A percentile compares a stretch with the other conserved stretches of the same genome.
Evolutionary conservation across 192 early-diverging fungal species (phyloP).

Genomic region (Chytriomyces sp.): DNA sequence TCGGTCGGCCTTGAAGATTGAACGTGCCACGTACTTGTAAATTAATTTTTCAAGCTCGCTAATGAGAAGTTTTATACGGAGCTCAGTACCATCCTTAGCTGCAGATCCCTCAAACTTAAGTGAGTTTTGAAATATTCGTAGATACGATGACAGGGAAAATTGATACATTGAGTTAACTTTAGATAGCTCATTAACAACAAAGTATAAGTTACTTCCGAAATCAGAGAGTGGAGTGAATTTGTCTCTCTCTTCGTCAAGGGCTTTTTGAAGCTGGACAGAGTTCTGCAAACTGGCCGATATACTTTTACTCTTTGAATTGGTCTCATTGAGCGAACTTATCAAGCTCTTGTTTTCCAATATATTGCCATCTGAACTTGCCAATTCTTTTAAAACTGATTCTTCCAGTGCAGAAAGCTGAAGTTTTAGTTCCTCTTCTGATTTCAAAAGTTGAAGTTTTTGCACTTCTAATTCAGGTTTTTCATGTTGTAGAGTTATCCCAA

Average conservation of each 20-base stretch:
- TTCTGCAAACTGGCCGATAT: constrained; percentile 52
- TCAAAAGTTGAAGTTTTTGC: constrained; percentile 53
- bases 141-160: constrained; percentile 52
- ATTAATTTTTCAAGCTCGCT: constrained; percentile 47
- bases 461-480: constrained; percentile 59
- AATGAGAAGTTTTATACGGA: constrained; percentile 49
- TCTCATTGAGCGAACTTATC: constrained; percentile 55
- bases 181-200: constrained; percentile 51
- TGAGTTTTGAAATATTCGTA: constrained; percentile 51
- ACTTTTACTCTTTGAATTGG: constrained; percentile 56
- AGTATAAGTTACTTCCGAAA: constrained; percentile 54
- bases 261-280: constrained; percentile 50
- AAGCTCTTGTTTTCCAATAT: constrained; percentile 62
- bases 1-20: constrained; percentile 57
- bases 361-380: constrained; percentile 60
- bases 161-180: constrained; percentile 62
- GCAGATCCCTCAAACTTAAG: constrained; percentile 42
- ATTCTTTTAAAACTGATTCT: constrained; percentile 55
- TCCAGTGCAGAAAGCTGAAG: constrained; percentile 54
- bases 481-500: constrained; percentile 58
- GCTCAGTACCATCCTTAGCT: constrained; percentile 45
- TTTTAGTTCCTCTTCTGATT: constrained; percentile 59
- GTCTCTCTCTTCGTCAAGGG: constrained; percentile 57
- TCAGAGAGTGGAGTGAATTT: constrained; percentile 52
- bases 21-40: constrained; percentile 48